Conservation (phyloP, 176 grass and related monocot genomes). For the Zoysia pacifica region DNA sequence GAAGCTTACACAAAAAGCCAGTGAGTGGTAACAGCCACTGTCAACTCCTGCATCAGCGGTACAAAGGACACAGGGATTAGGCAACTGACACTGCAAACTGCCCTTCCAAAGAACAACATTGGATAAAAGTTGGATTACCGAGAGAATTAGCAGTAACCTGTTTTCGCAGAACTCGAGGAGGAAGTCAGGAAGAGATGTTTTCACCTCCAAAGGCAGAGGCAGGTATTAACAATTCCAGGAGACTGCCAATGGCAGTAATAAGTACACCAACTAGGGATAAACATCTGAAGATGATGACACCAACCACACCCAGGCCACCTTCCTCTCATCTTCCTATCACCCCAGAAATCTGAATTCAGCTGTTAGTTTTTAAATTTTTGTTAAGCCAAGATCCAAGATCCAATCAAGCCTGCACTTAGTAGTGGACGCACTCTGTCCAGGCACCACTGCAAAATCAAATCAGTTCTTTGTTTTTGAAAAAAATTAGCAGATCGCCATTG, state of each 20-base stretch:
- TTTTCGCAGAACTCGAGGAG: slow-evolving; percentile 50
- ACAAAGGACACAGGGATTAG: slow-evolving; percentile 42
- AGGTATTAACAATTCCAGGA: slow-evolving; percentile 44
- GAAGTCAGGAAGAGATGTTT: slow-evolving; percentile 42
- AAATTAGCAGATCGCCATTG: not conserved
- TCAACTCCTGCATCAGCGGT: slow-evolving; percentile 42
- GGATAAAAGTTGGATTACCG: slow-evolving; percentile 50
- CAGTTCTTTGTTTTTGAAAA: slow-evolving; percentile 23
- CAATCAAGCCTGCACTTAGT: slow-evolving; percentile 41
- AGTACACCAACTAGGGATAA: slow-evolving; percentile 45
- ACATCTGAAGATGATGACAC: slow-evolving; percentile 48
- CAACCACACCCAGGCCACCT: slow-evolving; percentile 46
- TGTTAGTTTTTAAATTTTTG: not conserved
- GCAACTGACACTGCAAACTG: slow-evolving; percentile 44
- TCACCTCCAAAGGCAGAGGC: slow-evolving; percentile 43
- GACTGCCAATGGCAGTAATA: slow-evolving; percentile 36
- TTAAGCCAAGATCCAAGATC: slow-evolving; percentile 33
- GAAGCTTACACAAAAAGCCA: slow-evolving; percentile 42
- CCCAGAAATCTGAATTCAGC: not conserved
- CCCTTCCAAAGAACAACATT: slow-evolving; percentile 35
- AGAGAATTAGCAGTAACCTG: slow-evolving; percentile 55
- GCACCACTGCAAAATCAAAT: slow-evolving; percentile 37
- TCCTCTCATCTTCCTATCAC: slow-evolving; percentile 64
- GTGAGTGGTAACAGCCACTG: slow-evolving; percentile 40
- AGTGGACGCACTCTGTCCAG: slow-evolving; percentile 13